Evolutionary conservation across 2,329 filamentous ascomycete species (phyloP).

Genomic region (Aurifilum marmelostoma): DNA sequence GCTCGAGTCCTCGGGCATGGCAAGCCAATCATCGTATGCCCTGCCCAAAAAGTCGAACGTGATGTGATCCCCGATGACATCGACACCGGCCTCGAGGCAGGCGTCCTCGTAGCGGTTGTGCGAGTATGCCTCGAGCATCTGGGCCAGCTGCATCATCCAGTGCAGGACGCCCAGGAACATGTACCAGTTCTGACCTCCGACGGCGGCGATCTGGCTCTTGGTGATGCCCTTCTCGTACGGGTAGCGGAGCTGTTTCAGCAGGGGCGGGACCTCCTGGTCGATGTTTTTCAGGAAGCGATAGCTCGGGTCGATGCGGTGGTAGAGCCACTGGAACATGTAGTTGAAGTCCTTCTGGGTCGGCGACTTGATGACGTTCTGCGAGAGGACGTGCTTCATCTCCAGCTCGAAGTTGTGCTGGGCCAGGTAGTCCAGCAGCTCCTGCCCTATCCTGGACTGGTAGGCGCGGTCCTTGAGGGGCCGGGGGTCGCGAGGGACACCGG

Average conservation of each 20-base stretch:
- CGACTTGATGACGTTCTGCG: conserved; percentile 86
- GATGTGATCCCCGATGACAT: conserved; percentile 87
- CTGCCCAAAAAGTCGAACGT: conserved; percentile 90
- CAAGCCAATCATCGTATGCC: conserved; percentile 92
- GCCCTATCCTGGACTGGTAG: conserved; percentile 80
- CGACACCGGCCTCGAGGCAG: conserved; percentile 83
- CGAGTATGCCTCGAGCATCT: conserved; percentile 87
- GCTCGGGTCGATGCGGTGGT: conserved; percentile 91
- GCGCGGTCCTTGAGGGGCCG: conserved; percentile 80
- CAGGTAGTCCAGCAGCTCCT: conserved; percentile 90
- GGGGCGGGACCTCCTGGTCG: conserved; percentile 89
- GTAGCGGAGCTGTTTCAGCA: conserved; percentile 91
- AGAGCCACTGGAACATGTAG: conserved; percentile 96
- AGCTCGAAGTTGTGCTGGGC: conserved; percentile 94
- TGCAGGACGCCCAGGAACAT: conserved; percentile 92
- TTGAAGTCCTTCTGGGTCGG: conserved; percentile 99
- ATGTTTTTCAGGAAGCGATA: conserved; percentile 94
- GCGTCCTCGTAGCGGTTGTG: conserved; percentile 84
- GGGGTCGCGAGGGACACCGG: conserved; percentile 83
- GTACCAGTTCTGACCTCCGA: conserved; percentile 96
- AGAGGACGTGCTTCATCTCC: conserved; percentile 94
- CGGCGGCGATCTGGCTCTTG: conserved; percentile 92
- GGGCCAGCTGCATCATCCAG: conserved; percentile 98
- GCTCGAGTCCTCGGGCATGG: conserved; percentile 84
- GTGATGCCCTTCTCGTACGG: conserved; percentile 95